A percentile compares a stretch with the other conserved stretches of the same genome.
phyloP scores from a whole-genome alignment of 148 eudicot species.

The Rhododendron williamsianum region DNA sequence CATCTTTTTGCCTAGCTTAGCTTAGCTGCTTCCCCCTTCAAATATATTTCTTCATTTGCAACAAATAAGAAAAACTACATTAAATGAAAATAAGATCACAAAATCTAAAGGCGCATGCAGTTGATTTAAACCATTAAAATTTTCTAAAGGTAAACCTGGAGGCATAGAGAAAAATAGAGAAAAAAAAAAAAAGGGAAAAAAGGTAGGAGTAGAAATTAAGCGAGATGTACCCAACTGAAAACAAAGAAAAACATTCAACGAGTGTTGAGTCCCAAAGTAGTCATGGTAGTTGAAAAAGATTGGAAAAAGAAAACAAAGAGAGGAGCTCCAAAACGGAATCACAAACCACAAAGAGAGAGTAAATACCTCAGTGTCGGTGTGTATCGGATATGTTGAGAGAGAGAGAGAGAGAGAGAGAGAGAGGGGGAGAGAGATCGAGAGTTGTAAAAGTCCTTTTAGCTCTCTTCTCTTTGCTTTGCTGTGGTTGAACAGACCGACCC shows the following conservation, averaged over 20 bases:
- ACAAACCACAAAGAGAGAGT: not conserved
- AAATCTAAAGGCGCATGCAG: conserved; percentile 9
- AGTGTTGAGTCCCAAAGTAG: not conserved
- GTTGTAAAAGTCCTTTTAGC: not conserved
- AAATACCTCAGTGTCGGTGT: conserved; percentile 10
- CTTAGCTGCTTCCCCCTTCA: not conserved
- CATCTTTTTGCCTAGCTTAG: conserved; percentile 31
- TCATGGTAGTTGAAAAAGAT: conserved; percentile 1
- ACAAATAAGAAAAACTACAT: not conserved
- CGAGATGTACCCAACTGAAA: not conserved
- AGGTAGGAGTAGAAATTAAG: too few species aligned
- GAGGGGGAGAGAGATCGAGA: not conserved
- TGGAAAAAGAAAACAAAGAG: not conserved
- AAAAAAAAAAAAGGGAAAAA: not conserved
- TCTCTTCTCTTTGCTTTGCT: not conserved
- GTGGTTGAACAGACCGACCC: not conserved
- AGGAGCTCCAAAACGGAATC: not conserved
- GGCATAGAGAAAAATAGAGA: too few species aligned
- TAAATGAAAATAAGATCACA: not conserved
- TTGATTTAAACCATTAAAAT: not conserved
- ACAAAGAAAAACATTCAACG: not conserved
- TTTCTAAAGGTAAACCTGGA: not conserved
- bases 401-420: not conserved
- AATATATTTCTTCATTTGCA: not conserved
- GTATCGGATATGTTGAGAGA: not conserved